phyloP scores from a whole-genome alignment of 306 rosid genomes.

The Ceratonia siliqua region DNA sequence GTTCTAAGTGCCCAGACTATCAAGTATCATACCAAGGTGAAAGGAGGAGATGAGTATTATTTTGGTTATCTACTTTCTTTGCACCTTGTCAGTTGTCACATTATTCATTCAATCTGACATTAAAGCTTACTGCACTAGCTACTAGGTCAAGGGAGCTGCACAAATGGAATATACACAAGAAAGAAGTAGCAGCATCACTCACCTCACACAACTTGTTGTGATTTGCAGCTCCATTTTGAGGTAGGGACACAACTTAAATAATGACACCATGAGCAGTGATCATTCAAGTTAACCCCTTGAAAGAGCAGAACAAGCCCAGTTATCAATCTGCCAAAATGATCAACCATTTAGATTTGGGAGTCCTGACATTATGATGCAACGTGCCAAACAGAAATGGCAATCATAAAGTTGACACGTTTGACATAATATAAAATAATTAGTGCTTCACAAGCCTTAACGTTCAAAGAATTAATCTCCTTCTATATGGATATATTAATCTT shows the following conservation, averaged over 20 bases:
- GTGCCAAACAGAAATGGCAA: not conserved
- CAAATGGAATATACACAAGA: not conserved
- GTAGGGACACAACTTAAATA: slow-evolving; percentile 56
- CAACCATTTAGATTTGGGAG: slow-evolving; percentile 11
- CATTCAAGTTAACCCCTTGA: slow-evolving; percentile 45
- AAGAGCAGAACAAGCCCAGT: slow-evolving; percentile 45
- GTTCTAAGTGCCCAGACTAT: not conserved
- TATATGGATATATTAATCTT: not conserved
- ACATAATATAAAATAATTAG: not conserved
- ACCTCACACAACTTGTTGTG: slow-evolving; percentile 40
- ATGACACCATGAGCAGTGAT: slow-evolving; percentile 62
- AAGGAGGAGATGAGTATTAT: not conserved
- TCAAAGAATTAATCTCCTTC: not conserved
- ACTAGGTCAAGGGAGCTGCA: not conserved
- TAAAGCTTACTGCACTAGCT: not conserved
- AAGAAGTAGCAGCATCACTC: slow-evolving; percentile 22
- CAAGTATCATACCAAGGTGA: not conserved
- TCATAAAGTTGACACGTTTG: not conserved
- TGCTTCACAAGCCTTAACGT: not conserved
- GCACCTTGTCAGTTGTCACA: not conserved
- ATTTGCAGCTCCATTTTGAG: slow-evolving; percentile 51
- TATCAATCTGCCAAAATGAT: slow-evolving; percentile 37
- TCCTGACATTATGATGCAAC: not conserved
- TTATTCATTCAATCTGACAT: not conserved
- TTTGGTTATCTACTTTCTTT: not conserved